Base-by-base conservation (phyloP, 2,329 filamentous ascomycete genomes). In the Phialocephala subalpina region DNA sequence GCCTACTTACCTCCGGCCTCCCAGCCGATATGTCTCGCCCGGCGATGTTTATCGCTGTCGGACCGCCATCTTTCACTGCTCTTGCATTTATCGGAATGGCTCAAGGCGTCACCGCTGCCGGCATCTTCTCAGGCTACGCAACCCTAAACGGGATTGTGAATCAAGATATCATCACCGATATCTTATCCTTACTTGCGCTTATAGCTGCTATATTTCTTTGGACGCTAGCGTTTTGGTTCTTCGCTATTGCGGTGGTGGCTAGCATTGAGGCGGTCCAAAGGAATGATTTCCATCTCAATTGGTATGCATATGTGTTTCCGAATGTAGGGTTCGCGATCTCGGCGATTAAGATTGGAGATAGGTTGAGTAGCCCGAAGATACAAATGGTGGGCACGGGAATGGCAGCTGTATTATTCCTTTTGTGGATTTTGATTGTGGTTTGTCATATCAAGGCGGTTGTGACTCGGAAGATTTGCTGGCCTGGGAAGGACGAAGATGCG, bases 11-110 rank as follows among this genome's bases (percentile, higher is more conserved):
- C 6, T 62, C 68, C 73, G 86, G 90, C 0, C 82, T 92, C 16
- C 90, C 90, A 0, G 78, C 82, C 69, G 82, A 85, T 11, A 87
- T 90, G 72, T 87, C 90, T 69, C 82, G 90, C 57, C 88, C 90
- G 0, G 90, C 86, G 1, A 85, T 93, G 74, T 92, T 91, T 80
- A 92, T 93, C 81, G 89, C 88, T 65, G 90, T 92, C 18, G 90
- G 90, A 0, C 89, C 90, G 1, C 89, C 90, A 0, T 84, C 88
- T 1, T 93, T 92, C 80, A 92, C 90, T 0, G 87, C 87, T 1
- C 80, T 92, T n/a, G 90, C 90, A 0, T 81, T 92, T 62, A 87
- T 92, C 59, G 90, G 90, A 58, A 89, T 92, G 86, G 70, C 70
- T 1, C 68, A 73, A 62, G 69, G 70, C 59, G 65, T 71, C 1